Percentiles rank a stretch among this genome's conserved stretches.
Evolutionary conservation across 805 yeast species (phyloP).

Genomic region (Metschnikowia cubensis): DNA sequence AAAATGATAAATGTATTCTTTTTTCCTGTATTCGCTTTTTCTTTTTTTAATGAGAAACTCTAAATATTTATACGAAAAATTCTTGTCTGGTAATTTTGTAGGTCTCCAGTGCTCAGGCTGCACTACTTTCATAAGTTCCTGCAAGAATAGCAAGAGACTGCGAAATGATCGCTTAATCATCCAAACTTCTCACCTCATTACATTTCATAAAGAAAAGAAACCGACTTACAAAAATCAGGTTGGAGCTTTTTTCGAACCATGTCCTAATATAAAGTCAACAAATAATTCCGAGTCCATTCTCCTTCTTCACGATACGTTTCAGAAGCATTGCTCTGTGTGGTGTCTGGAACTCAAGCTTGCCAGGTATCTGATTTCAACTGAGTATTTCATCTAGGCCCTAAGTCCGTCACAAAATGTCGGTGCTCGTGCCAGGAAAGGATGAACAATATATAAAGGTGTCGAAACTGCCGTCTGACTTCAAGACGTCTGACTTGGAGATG

Average conservation of each 20-base stretch:
- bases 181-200: no score
- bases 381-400: background rate
- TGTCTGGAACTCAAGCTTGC: background rate
- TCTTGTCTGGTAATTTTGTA: background rate
- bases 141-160: background rate
- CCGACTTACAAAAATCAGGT: background rate
- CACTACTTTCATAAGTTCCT: background rate
- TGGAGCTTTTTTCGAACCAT: background rate
- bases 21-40: no score
- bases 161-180: background rate
- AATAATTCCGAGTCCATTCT: background rate
- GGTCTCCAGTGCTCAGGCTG: background rate
- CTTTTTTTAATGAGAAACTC: no score
- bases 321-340: background rate
- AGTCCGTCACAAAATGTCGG: conserved; percentile 3
- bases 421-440: conserved; percentile 1
- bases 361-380: background rate
- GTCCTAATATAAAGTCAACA: background rate
- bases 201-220: background rate
- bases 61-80: no score
- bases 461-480: conserved; percentile 6
- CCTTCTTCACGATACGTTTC: background rate
- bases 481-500: conserved; percentile 39
- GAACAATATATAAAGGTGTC: background rate
- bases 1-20: no score